A percentile compares a stretch with the other conserved stretches of the same genome.
These are phyloP conservation scores for Kodamaea fungicola DNA, from an alignment of 1,139 yeast species.

Conservation along the genomic window DNA sequence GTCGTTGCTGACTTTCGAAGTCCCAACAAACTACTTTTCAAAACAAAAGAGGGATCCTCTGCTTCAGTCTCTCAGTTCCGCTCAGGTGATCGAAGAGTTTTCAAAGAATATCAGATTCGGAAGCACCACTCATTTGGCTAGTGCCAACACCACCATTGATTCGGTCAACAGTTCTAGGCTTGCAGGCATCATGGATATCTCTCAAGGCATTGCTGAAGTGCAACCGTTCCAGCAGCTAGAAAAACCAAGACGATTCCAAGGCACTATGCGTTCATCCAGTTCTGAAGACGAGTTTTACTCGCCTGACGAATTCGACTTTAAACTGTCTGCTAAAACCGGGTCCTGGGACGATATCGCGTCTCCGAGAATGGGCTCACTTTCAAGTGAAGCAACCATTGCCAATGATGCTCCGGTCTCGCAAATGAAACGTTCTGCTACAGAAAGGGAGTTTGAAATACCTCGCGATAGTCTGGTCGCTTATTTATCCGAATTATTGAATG, in stretches of 20 bases:
- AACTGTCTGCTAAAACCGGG: not conserved
- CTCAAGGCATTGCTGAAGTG: not conserved
- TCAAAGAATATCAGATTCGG: conserved; percentile 24
- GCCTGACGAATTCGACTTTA: conserved; percentile 23
- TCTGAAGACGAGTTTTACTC: conserved; percentile 35
- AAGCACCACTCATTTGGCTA: conserved; percentile 3
- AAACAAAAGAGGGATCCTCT: conserved; percentile 17
- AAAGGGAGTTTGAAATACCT: conserved; percentile 51
- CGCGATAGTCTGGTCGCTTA: conserved; percentile 32
- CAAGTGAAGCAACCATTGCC: conserved; percentile 35
- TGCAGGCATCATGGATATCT: not conserved
- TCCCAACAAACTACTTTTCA: conserved; percentile 12
- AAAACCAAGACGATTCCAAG: not conserved
- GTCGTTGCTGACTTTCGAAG: conserved; percentile 13
- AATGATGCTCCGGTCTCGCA: conserved; percentile 12
- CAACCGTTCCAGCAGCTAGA: not conserved
- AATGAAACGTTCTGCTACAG: conserved; percentile 21
- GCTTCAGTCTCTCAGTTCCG: conserved; percentile 27
- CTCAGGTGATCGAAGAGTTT: conserved; percentile 30
- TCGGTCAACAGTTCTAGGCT: not conserved
- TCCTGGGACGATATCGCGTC: conserved; percentile 3
- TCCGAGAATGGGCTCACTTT: conserved; percentile 17
- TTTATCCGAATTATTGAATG: conserved; percentile 31
- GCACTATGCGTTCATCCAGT: not conserved
- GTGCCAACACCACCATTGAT: not conserved